phyloP scores from a whole-genome alignment of 345 rosid genomes.

The Gossypium herbaceum region DNA sequence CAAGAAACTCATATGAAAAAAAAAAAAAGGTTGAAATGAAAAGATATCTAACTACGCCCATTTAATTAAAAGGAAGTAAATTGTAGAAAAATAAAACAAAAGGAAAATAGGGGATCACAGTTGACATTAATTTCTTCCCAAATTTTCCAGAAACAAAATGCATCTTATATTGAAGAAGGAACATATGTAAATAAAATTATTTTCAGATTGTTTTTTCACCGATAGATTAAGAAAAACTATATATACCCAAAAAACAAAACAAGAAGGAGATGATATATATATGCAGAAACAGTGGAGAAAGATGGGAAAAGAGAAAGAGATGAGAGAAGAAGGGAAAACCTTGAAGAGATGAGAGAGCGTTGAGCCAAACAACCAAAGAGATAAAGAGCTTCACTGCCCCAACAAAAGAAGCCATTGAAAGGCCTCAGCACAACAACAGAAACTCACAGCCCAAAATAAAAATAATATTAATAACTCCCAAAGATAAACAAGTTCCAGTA shows the following conservation, averaged over 20 bases:
- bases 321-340: conserved; percentile 25
- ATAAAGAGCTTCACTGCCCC: conserved; percentile 32
- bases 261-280: not conserved
- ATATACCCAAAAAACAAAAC: not conserved
- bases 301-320: conserved; percentile 9
- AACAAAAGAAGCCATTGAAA: conserved; percentile 43
- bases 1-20: not conserved
- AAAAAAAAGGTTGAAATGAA: no score
- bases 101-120: no score
- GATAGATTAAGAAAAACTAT: no score
- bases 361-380: conserved; percentile 29
- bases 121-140: no score
- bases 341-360: conserved; percentile 41
- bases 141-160: no score
- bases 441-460: conserved; percentile 6
- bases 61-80: no score
- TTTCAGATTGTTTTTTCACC: not conserved
- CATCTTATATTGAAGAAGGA: no score
- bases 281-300: not conserved
- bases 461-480: conserved; percentile 9
- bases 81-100: no score
- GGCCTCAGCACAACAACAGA: conserved; percentile 20
- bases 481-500: conserved; percentile 19
- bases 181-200: not conserved
- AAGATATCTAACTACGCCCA: no score